Percentiles rank a stretch among this genome's conserved stretches.
phyloP scores from a whole-genome alignment of 805 yeast species.

The Wickerhamiella sergipiensis region DNA sequence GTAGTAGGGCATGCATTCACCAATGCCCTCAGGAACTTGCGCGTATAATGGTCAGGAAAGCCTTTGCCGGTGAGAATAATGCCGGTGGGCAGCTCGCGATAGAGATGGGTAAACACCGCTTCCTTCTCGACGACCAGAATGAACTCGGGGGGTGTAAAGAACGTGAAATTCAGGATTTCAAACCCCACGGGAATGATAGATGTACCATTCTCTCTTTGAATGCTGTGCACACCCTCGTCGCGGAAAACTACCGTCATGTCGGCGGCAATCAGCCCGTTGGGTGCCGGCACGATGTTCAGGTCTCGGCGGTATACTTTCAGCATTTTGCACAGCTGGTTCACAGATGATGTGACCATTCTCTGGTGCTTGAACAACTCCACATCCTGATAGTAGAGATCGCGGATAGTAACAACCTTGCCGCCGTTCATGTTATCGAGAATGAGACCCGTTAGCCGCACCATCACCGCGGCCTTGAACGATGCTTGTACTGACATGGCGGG shows the following conservation, averaged over 20 bases:
- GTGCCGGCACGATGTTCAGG: constrained; percentile 38
- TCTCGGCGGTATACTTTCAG: constrained; percentile 27
- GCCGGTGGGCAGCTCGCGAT: constrained; percentile 14
- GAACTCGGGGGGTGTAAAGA: constrained; percentile 18
- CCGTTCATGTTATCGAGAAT: constrained; percentile 12
- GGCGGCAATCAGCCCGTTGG: constrained; percentile 42
- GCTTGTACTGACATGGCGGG: background rate
- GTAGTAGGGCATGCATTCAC: constrained; percentile 20
- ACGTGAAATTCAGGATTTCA: constrained; percentile 14
- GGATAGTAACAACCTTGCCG: constrained; percentile 25
- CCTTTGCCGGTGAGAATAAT: constrained; percentile 50
- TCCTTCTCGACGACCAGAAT: constrained; percentile 40
- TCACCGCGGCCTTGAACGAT: constrained; percentile 1
- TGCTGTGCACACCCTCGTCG: constrained; percentile 9
- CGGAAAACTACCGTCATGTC: constrained; percentile 18
- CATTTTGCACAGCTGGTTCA: constrained; percentile 29
- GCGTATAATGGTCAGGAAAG: constrained; percentile 46
- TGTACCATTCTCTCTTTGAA: constrained; percentile 14
- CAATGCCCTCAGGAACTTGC: constrained; percentile 27
- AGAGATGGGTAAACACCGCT: constrained; percentile 28
- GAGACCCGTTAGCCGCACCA: constrained; percentile 11
- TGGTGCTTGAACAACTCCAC: constrained; percentile 39
- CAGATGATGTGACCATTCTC: constrained; percentile 26
- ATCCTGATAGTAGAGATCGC: constrained; percentile 49
- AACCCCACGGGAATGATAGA: constrained; percentile 27